Evolutionary conservation across 352 stramenopile genomes (phyloP).

Genomic region (Lagenidium sp.): DNA sequence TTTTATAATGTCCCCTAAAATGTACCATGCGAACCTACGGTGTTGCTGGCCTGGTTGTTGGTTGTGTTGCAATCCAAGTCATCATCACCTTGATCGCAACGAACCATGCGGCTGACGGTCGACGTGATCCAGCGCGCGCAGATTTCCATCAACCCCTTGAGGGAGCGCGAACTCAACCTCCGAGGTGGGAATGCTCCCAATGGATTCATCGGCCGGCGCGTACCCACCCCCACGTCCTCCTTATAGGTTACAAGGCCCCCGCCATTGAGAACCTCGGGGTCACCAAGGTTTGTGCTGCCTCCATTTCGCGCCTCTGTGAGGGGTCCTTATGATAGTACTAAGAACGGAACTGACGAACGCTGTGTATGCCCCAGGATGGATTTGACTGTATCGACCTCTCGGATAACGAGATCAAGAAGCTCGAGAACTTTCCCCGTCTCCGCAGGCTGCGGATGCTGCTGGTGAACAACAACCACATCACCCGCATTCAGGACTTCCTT

Average conservation of each 20-base stretch:
- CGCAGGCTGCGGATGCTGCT: constrained; percentile 87
- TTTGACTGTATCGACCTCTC: constrained; percentile 93
- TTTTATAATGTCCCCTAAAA: too few relatives aligned
- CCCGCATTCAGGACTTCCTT: constrained; percentile 73
- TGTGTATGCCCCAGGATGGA: constrained; percentile 49
- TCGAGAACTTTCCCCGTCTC: constrained; percentile 91
- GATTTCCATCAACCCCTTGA: constrained; percentile 87
- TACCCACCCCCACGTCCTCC: constrained; percentile 13
- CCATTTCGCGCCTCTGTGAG: too few relatives aligned
- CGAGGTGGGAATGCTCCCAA: constrained; percentile 41
- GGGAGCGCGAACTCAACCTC: constrained; percentile 89
- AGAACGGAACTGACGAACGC: too few relatives aligned
- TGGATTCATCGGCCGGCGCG: not conserved
- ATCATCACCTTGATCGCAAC: not conserved
- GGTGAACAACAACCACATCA: constrained; percentile 90
- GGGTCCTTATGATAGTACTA: too few relatives aligned
- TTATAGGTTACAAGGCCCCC: constrained; percentile 83
- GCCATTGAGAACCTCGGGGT: constrained; percentile 91
- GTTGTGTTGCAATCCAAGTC: too few relatives aligned
- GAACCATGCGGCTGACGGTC: constrained; percentile 76
- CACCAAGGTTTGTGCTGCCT: constrained; percentile 80
- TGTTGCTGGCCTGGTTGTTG: too few relatives aligned
- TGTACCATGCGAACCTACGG: too few relatives aligned
- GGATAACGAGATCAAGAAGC: constrained; percentile 93
- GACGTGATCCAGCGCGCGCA: constrained; percentile 86